Percentiles rank a stretch among this genome's conserved stretches.
These are phyloP conservation scores for Ophiostoma perfectum DNA, from an alignment of 2,329 filamentous ascomycete genomes.

Conservation along the genomic window DNA sequence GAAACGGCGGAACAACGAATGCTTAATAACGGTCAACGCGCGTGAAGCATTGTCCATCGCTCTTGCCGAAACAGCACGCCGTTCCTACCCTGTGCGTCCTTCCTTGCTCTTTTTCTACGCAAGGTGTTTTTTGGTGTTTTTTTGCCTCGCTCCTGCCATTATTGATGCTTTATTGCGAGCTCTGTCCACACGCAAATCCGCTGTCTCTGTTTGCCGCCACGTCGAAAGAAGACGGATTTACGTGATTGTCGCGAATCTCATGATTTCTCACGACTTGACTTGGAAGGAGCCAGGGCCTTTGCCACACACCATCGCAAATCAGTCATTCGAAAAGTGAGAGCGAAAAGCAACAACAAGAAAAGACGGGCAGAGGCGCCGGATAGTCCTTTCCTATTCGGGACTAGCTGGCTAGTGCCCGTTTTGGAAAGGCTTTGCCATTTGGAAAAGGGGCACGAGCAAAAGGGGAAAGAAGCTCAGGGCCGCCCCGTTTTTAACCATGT, in stretches of 20 bases:
- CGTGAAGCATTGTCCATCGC: conserved; percentile 8
- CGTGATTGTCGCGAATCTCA: too few species aligned
- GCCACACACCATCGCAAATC: background rate
- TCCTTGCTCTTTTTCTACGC: background rate
- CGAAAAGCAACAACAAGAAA: background rate
- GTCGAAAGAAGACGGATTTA: too few species aligned
- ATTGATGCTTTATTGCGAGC: too few species aligned
- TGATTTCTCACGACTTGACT: too few species aligned
- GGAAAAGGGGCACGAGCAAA: conserved; percentile 8
- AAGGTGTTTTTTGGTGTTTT: background rate
- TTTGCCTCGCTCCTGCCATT: background rate
- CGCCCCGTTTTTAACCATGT: conserved; percentile 13
- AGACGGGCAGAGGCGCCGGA: background rate
- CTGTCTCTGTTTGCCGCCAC: too few species aligned
- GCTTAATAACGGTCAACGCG: background rate
- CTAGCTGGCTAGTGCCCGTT: background rate
- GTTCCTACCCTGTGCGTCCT: too few species aligned
- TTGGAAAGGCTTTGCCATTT: conserved; percentile 7
- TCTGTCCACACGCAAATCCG: too few species aligned
- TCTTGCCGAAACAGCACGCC: background rate
- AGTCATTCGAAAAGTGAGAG: background rate
- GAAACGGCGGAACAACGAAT: background rate
- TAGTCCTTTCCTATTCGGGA: background rate
- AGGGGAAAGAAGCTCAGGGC: conserved; percentile 8
- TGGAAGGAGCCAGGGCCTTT: too few species aligned